Evolutionary conservation across 2,329 filamentous ascomycete genomes (phyloP), one percentile per base, ranked within the genome.

Genomic region (Mycosphaerella sp.): DNA sequence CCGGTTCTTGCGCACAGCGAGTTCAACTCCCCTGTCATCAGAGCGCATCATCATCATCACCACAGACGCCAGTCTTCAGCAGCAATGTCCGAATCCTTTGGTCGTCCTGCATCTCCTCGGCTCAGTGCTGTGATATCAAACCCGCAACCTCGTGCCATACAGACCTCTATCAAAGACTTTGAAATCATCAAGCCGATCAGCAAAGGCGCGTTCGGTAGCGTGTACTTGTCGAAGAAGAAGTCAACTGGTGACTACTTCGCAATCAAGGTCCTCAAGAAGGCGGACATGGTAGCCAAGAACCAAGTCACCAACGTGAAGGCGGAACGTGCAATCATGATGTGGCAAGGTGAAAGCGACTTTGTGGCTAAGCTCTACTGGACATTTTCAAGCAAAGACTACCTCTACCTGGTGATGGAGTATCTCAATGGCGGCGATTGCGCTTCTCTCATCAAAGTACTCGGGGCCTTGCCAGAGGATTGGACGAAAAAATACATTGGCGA

Each of bases 201-300:
- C 72, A 97, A 96, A 71, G 93, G 93, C 44, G 93, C 93, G 3
- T 98, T 98, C 68, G 93, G 93, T 4, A 97, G 93, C 67, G 93
- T 98, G 6, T 98, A 98, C 66, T 73, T 98, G 28, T 91, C 93
- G 0, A 98, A 97, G 73, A 98, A 98, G 77, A 97, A 96, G 70
- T 93, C 89, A 0, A 98, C 94, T 0, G 91, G 90, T 41, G 93
- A 98, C 64, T 98, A 98, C 69, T 98, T 91, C 68, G 93, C 93
- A 8, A 97, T 98, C 73, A 98, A 98, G 67, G 93, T 97, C 1
- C 71, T 98, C 53, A 97, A 97, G 68, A 98, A 98, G 71, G 90
- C 93, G n/a, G 93, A 98, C 75, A 98, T 98, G 93, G 89, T 98
- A 56, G 93, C 93, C 55, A 98, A 98, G 72, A 98, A 98, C 68